These are phyloP conservation scores for Agroathelia rolfsii DNA, from an alignment of 1,284 basidiomycete species.

Conservation along the genomic window DNA sequence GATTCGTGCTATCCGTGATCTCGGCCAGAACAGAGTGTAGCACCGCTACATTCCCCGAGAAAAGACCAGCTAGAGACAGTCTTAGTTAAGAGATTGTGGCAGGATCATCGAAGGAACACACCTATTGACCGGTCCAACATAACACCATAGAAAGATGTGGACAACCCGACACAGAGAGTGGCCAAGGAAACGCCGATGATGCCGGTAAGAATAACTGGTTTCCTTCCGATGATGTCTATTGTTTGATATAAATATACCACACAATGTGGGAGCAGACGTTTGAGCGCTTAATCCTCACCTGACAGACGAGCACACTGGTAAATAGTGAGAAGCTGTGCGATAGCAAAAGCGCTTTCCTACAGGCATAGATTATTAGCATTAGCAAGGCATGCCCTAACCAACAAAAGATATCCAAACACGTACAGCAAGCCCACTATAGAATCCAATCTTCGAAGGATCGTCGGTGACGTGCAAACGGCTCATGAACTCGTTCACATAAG, in stretches of 20 bases:
- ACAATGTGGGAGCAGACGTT: background rate
- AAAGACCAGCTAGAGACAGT: conserved; percentile 15
- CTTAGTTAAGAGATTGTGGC: conserved; percentile 19
- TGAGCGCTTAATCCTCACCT: conserved; percentile 11
- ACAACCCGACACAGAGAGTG: conserved; percentile 18
- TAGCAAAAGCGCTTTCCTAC: background rate
- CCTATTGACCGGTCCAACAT: conserved; percentile 17
- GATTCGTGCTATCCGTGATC: conserved; percentile 18
- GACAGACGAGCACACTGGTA: conserved; percentile 17
- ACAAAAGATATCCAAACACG: conserved; percentile 9
- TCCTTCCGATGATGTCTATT: conserved; percentile 20
- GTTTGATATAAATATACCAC: background rate
- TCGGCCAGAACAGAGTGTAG: too few relatives aligned
- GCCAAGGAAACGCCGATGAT: conserved; percentile 18
- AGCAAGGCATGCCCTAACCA: conserved; percentile 3
- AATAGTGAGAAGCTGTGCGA: conserved; percentile 19
- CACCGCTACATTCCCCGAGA: too few relatives aligned
- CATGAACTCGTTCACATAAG: conserved; percentile 32
- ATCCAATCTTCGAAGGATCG: conserved; percentile 27
- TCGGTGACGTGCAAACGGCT: conserved; percentile 23
- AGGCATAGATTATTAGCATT: too few relatives aligned
- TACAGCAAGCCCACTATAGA: conserved; percentile 32
- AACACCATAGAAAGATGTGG: conserved; percentile 15
- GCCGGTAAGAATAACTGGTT: conserved; percentile 21
- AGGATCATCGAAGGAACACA: conserved; percentile 5